Conservation (phyloP, 1,284 basidiomycete species). For the Spongiforma sp. region DNA sequence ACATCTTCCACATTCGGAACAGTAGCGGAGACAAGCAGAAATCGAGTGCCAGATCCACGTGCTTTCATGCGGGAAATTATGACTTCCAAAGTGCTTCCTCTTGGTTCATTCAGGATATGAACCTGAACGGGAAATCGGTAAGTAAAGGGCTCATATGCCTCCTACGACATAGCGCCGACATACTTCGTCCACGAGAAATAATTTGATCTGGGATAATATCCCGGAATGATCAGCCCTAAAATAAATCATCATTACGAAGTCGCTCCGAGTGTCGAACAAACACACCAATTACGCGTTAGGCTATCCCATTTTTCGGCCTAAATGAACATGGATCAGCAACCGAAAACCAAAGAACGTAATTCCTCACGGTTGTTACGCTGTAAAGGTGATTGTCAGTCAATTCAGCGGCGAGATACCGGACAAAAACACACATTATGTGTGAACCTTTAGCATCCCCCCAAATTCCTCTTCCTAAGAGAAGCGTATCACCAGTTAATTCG, state of each 20-base stretch:
- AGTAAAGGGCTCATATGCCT: neutral
- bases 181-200: slow-evolving; percentile 94
- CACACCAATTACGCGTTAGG: slow-evolving; percentile 84
- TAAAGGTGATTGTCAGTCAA: slow-evolving; percentile 8
- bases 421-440: slow-evolving; percentile 70
- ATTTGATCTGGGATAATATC: slow-evolving; percentile 70
- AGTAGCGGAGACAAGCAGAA: slow-evolving; percentile 92
- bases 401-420: slow-evolving; percentile 5
- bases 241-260: slow-evolving; percentile 14
- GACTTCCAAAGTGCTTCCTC: slow-evolving; percentile 93
- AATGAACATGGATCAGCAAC: slow-evolving; percentile 10
- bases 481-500: slow-evolving; percentile 93
- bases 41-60: slow-evolving; percentile 71
- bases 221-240: slow-evolving; percentile 66
- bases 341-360: neutral
- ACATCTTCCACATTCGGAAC: slow-evolving; percentile 94
- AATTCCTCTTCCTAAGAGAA: slow-evolving; percentile 58
- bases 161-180: slow-evolving; percentile 15
- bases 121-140: slow-evolving; percentile 55
- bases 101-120: slow-evolving; percentile 88
- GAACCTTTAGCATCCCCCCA: slow-evolving; percentile 78
- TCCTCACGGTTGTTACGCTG: slow-evolving; percentile 77
- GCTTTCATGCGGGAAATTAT: slow-evolving; percentile 92
- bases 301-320: slow-evolving; percentile 97
- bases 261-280: slow-evolving; percentile 1